Evolutionary conservation across 345 rosid species (phyloP), one percentile per base, ranked within the genome.

Genomic region (Barbarea vulgaris): DNA sequence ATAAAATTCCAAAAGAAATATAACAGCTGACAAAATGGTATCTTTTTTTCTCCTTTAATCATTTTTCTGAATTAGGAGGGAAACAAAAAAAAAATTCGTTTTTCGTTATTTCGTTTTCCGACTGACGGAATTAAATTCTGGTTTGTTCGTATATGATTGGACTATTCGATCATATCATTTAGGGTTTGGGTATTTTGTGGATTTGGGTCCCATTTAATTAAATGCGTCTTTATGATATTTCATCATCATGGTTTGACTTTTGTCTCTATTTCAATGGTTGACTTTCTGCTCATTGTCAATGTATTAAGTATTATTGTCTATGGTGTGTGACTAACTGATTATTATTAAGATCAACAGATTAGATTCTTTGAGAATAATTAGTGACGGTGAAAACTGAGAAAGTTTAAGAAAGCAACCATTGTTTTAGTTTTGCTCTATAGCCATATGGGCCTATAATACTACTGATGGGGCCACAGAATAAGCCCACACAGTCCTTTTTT

Each of bases 141-240:
- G 37, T 57, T 70, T 70, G 80, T 47, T 56, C 8, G 59, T 64
- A 59, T 59, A 47, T 69, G n/a, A 61, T 61, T 69, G 74, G 73
- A 51, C 8, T 69, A 18, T 66, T 74, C 78, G 59, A 66, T 46
- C 67, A 68, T 69, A 22, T 55, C 28, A n/a, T 68, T 17, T 17
- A 34, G 55, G 34, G 8, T 70, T 77, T 64, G 60, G 33, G 42
- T 62, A 22, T 22, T 52, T 76, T 60, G 30, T 60, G 74, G 21
- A 1, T 57, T 57, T 57, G 5, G 74, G 74, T 67, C 73, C 68
- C 73, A 50, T 67, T 11, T 62, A 41, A 24, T 76, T 62, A n/a
- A 50, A 5, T 70, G 0, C 48, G 22, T 58, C 57, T 75, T 58
- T 60, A 68, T 68, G 73, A 54, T 75, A 50, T 67, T 68, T 60